Conservation (phyloP, 2,329 filamentous ascomycete genomes). For the Chrysoporthe puriensis region DNA sequence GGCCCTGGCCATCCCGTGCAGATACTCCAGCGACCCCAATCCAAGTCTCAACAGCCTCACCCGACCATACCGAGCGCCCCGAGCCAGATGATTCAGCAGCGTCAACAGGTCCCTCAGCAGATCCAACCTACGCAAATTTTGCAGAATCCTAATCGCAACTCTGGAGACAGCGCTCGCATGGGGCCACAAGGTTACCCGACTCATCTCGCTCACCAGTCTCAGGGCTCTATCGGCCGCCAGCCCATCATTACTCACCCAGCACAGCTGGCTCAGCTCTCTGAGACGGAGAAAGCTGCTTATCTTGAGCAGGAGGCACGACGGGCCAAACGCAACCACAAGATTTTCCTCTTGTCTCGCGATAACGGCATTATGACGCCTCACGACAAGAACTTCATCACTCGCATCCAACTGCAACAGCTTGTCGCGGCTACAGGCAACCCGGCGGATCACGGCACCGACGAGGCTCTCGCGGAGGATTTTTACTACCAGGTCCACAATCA, state of each 20-base stretch:
- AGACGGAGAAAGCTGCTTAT: slow-evolving; percentile 82
- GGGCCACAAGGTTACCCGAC: slow-evolving; percentile 37
- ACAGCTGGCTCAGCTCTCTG: slow-evolving; percentile 75
- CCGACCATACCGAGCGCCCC: slow-evolving; percentile 31
- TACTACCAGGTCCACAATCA: slow-evolving; percentile 98
- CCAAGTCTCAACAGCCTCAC: slow-evolving; percentile 42
- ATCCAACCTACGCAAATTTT: slow-evolving; percentile 73
- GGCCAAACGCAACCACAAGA: slow-evolving; percentile 98
- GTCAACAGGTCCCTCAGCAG: slow-evolving; percentile 34
- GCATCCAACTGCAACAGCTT: slow-evolving; percentile 95
- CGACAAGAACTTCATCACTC: slow-evolving; percentile 98
- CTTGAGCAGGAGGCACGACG: slow-evolving; percentile 90
- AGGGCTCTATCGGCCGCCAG: slow-evolving; percentile 63
- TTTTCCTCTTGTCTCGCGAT: slow-evolving; percentile 87
- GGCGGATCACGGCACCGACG: slow-evolving; percentile 77
- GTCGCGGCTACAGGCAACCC: slow-evolving; percentile 90
- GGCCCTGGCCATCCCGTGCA: slow-evolving; percentile 55
- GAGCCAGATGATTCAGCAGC: slow-evolving; percentile 36
- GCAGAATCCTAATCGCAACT: slow-evolving; percentile 74
- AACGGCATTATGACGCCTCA: slow-evolving; percentile 99
- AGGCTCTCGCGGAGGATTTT: slow-evolving; percentile 87
- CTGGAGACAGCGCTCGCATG: slow-evolving; percentile 49
- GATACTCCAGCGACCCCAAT: slow-evolving; percentile 59
- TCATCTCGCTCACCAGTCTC: slow-evolving; percentile 41
- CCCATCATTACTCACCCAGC: slow-evolving; percentile 64